These are phyloP conservation scores for Cavenderia fasciculata DNA, from an alignment of 78 protist genomes.

Conservation along the genomic window DNA sequence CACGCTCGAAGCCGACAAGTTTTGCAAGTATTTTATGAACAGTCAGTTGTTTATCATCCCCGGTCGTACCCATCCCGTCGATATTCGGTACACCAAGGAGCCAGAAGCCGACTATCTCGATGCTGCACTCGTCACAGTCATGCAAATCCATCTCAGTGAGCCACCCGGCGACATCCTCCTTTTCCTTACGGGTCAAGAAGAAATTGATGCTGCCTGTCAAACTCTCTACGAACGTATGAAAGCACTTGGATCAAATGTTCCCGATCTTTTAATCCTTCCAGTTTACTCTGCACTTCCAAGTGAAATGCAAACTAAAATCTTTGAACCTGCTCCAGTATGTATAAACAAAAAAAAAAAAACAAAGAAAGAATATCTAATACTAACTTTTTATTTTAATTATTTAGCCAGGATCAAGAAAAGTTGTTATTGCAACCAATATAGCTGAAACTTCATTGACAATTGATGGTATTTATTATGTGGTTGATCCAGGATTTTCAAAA, in stretches of 20 bases:
- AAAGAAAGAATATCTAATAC: too few species aligned
- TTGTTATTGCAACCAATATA: slow-evolving; percentile 93
- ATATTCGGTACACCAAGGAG: slow-evolving; percentile 92
- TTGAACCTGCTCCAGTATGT: slow-evolving; percentile 97
- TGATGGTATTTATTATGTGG: slow-evolving; percentile 89
- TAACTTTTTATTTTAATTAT: background rate
- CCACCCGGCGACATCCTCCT: slow-evolving; percentile 98
- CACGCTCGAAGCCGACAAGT: slow-evolving; percentile 98
- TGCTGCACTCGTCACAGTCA: slow-evolving; percentile 96
- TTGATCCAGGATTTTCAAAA: slow-evolving; percentile 94
- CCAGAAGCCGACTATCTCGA: slow-evolving; percentile 99
- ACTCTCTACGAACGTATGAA: slow-evolving; percentile 97
- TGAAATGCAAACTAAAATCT: slow-evolving; percentile 95
- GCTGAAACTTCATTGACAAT: slow-evolving; percentile 95
- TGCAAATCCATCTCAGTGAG: slow-evolving; percentile 96
- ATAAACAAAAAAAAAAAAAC: slow-evolving; percentile 27
- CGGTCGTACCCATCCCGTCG: slow-evolving; percentile 96
- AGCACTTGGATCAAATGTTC: slow-evolving; percentile 86
- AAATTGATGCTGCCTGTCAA: slow-evolving; percentile 97
- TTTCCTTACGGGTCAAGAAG: slow-evolving; percentile 99
- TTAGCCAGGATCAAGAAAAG: slow-evolving; percentile 85
- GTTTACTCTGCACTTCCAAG: slow-evolving; percentile 95
- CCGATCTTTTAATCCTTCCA: slow-evolving; percentile 94
- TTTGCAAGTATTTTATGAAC: slow-evolving; percentile 92
- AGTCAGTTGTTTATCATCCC: slow-evolving; percentile 96